These are phyloP conservation scores for Ogataea parapolymorpha DNA, from an alignment of 805 yeast genomes.

Conservation along the genomic window DNA sequence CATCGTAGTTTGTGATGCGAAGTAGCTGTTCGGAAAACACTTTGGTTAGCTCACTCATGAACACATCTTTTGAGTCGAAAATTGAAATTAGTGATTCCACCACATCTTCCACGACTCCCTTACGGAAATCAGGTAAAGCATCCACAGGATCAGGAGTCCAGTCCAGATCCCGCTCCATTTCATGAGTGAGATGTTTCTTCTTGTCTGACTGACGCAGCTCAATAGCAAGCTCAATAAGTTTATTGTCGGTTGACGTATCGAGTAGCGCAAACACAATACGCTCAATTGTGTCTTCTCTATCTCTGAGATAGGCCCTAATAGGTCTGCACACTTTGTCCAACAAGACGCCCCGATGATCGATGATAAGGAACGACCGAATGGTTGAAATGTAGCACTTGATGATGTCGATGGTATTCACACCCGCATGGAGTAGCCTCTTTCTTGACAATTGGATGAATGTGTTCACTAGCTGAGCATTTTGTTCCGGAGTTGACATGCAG, in stretches of 20 bases:
- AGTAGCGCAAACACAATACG: conserved; percentile 71
- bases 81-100: conserved; percentile 70
- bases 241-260: conserved; percentile 39
- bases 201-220: conserved; percentile 42
- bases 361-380: conserved; percentile 62
- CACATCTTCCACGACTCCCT: conserved; percentile 58
- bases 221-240: conserved; percentile 50
- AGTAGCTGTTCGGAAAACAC: conserved; percentile 59
- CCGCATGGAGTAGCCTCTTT: conserved; percentile 64
- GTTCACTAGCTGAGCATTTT: conserved; percentile 50
- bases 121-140: conserved; percentile 80
- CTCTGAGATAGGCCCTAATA: conserved; percentile 65
- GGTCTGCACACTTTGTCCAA: conserved; percentile 77
- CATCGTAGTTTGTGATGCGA: conserved; percentile 37
- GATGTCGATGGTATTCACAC: conserved; percentile 72
- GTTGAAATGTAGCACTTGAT: conserved; percentile 67
- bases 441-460: conserved; percentile 46
- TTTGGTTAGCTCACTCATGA: conserved; percentile 60
- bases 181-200: conserved; percentile 27
- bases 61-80: conserved; percentile 64
- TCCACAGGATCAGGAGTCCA: conserved; percentile 90
- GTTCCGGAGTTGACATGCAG: conserved; percentile 46
- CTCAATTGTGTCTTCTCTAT: conserved; percentile 68
- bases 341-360: conserved; percentile 88
- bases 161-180: conserved; percentile 45